Conservation (phyloP, 371 early-diverging fungal genomes). For the Mucor mucedo region DNA sequence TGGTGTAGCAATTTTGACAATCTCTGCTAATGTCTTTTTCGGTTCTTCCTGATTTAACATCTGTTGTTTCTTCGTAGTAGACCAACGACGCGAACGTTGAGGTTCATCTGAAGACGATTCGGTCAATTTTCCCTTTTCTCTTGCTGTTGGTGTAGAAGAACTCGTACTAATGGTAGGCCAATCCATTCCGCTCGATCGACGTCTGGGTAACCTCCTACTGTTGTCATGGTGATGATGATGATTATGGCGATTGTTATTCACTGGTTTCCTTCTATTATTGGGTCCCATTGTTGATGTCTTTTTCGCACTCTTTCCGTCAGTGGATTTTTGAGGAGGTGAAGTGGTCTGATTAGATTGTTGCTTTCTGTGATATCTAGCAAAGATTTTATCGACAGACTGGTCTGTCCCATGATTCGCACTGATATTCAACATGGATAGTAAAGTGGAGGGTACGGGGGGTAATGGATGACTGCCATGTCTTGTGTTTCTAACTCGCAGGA, state of each 20-base stretch:
- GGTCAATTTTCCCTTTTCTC: neutral
- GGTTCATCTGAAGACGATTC: constrained; percentile 8
- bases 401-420: constrained; percentile 17
- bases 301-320: neutral
- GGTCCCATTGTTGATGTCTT: neutral
- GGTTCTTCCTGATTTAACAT: constrained; percentile 7
- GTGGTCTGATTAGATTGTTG: neutral
- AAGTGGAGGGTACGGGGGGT: constrained; percentile 23
- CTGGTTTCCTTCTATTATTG: neutral
- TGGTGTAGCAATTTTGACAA: constrained; percentile 25
- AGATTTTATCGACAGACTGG: constrained; percentile 31
- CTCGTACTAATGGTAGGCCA: constrained; percentile 27
- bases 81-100: constrained; percentile 27
- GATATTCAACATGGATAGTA: constrained; percentile 24
- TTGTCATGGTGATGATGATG: constrained; percentile 7
- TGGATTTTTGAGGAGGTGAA: neutral
- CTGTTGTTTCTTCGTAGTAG: constrained; percentile 21
- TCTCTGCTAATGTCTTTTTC: constrained; percentile 31
- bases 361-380: constrained; percentile 29
- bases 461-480: constrained; percentile 35
- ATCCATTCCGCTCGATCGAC: constrained; percentile 21
- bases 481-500: constrained; percentile 24
- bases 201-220: constrained; percentile 1
- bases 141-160: neutral
- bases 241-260: neutral